Conservation (phyloP, 768 basidiomycete genomes). For the Hypsizygus marmoreus region DNA sequence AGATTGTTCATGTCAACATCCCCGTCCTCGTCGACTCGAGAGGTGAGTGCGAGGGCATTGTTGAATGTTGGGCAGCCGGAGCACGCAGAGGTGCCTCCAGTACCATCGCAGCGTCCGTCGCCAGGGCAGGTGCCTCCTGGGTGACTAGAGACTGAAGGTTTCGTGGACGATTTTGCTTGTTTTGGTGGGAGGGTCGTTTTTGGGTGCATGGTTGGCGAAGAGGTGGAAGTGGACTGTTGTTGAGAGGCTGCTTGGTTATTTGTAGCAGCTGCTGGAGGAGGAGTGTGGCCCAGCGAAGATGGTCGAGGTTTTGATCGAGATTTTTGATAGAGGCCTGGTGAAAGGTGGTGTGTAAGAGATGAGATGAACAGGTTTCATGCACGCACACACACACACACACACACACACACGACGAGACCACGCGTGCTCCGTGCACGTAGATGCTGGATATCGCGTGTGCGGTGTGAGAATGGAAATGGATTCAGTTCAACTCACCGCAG, state of each 20-base stretch:
- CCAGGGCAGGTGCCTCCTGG: slow-evolving; percentile 88
- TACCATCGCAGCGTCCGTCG: slow-evolving; percentile 97
- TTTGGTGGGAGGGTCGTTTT: slow-evolving; percentile 2
- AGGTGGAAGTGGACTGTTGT: slow-evolving; percentile 11
- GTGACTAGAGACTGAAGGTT: neutral
- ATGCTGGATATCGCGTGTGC: slow-evolving; percentile 8
- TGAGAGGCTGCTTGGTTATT: slow-evolving; percentile 27
- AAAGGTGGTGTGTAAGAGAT: slow-evolving; percentile 16
- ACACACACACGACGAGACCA: neutral
- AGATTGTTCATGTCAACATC: slow-evolving; percentile 16
- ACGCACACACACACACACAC: no score
- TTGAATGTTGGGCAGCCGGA: slow-evolving; percentile 97
- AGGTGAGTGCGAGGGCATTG: slow-evolving; percentile 63
- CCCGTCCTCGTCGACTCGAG: slow-evolving; percentile 29
- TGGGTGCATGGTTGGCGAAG: slow-evolving; percentile 9
- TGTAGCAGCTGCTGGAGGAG: slow-evolving; percentile 34
- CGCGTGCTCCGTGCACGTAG: slow-evolving; percentile 19
- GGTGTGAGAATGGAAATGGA: slow-evolving; percentile 24
- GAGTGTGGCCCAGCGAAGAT: slow-evolving; percentile 51
- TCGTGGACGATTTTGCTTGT: slow-evolving; percentile 9
- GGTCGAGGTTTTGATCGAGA: slow-evolving; percentile 77
- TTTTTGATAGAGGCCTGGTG: slow-evolving; percentile 82
- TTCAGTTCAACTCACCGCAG: slow-evolving; percentile 82
- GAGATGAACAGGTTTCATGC: slow-evolving; percentile 8
- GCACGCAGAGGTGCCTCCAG: slow-evolving; percentile 91